Base-by-base conservation (phyloP, 352 stramenopile genomes). In the Plasmopara viticola region DNA sequence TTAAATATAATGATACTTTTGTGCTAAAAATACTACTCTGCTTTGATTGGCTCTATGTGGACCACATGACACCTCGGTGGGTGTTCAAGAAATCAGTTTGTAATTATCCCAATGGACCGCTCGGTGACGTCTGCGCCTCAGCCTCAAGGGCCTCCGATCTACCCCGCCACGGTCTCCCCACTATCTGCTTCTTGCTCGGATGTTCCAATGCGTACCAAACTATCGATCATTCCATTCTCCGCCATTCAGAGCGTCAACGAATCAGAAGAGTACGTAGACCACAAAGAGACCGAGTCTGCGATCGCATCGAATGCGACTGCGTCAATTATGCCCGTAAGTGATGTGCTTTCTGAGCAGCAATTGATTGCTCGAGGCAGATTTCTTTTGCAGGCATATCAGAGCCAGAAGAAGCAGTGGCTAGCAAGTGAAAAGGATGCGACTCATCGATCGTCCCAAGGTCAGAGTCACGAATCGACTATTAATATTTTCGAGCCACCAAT, bases 361-460 rank as follows among this genome's bases (percentile, higher is more conserved):
- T 63, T 86, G 17, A 78, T 86, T 18, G 62, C 68, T 9, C 60
- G 75, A 15, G 75, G 75, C 13, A 62, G 58, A 28, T 42, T 62
- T 6, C 45, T 86, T 41, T 52, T 86, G 13, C 60, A 68, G 5
- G 41, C 61, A 14, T 86, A 79, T 48, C 75, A 84, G 47, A 64
- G 50, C 15, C 66, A 77, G 48, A 75, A 78, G 55, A 64, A 70
- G 37, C 62, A 60, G 28, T 64, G 52, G 28, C 33, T 58, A 18
- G 42, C 59, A 37, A 44, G n/a, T 49, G 45, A 30, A 9, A n/a
- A 40, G 3, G 53, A 58, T 56, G 33, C 46, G 35, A 48, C 51
- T 17, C 41, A 6, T 46, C 44, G 48, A 37, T 45, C 13, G 0
- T 10, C 13, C 18, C 33, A 55, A 12, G 14, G 28, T 15, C 28